phyloP scores from a whole-genome alignment of 176 grass and related monocot species.

The Elymus sibiricus region DNA sequence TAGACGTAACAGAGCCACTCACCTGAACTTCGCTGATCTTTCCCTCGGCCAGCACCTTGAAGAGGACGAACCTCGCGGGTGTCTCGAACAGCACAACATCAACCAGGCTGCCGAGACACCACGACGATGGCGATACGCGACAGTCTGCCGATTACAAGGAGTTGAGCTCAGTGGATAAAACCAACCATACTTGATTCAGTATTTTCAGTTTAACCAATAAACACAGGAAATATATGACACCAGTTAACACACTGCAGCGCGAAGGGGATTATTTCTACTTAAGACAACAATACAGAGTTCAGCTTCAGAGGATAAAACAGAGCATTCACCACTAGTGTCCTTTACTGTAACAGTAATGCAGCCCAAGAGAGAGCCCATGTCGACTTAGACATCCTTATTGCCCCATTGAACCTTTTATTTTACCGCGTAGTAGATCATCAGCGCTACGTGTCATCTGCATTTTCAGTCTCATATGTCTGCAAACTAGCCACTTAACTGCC shows the following conservation, averaged over 20 bases:
- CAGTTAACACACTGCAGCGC: too few species aligned
- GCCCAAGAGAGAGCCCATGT: too few species aligned
- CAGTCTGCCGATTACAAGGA: background rate
- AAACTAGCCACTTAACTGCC: too few species aligned
- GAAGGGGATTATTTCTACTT: background rate
- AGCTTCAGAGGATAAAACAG: background rate
- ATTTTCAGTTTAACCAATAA: background rate
- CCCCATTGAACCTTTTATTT: too few species aligned
- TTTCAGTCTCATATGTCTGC: too few species aligned
- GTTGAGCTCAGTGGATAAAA: background rate
- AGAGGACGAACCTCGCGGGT: slow-evolving; percentile 79
- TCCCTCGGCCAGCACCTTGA: slow-evolving; percentile 81
- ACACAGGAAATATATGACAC: background rate
- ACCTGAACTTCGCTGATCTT: slow-evolving; percentile 79
- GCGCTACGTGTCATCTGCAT: too few species aligned
- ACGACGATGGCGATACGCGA: too few species aligned
- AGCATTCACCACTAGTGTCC: background rate
- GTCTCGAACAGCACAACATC: slow-evolving; percentile 55
- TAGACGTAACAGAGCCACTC: background rate
- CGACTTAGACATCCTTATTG: too few species aligned
- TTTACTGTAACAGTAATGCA: background rate
- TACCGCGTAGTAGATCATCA: too few species aligned
- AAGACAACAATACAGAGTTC: background rate
- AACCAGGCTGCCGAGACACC: too few species aligned
- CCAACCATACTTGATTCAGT: background rate